Conservation (phyloP, 2,329 filamentous ascomycete genomes). For the Tricladium varicosporioides region DNA sequence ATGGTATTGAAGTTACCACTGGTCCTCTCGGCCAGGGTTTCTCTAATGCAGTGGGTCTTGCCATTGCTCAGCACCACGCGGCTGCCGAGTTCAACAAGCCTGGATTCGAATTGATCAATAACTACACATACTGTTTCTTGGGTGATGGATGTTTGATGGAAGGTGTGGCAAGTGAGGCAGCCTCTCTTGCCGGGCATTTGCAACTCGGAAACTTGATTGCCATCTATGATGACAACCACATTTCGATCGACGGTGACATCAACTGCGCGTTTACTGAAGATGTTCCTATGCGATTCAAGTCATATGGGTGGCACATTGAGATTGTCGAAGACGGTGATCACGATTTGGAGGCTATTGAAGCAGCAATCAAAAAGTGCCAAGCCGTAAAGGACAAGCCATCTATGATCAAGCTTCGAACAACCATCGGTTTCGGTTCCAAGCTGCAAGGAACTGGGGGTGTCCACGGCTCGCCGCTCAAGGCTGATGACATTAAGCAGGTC, state of each 20-base stretch:
- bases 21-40: slow-evolving; percentile 97
- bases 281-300: slow-evolving; percentile 88
- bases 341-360: slow-evolving; percentile 84
- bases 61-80: slow-evolving; percentile 92
- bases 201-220: slow-evolving; percentile 96
- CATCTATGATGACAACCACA: slow-evolving; percentile 99
- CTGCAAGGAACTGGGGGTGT: slow-evolving; percentile 93
- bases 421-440: slow-evolving; percentile 93
- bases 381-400: slow-evolving; percentile 93
- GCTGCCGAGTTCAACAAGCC: slow-evolving; percentile 95
- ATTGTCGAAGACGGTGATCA: slow-evolving; percentile 84
- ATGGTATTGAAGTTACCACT: slow-evolving; percentile 96
- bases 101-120: slow-evolving; percentile 85
- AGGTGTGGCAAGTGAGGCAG: slow-evolving; percentile 92
- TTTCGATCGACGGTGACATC: slow-evolving; percentile 92
- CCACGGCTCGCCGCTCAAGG: slow-evolving; percentile 94
- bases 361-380: slow-evolving; percentile 81
- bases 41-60: slow-evolving; percentile 94
- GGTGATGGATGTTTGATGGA: slow-evolving; percentile 99
- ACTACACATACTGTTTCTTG: slow-evolving; percentile 96
- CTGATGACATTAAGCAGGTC: slow-evolving; percentile 87
- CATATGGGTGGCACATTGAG: slow-evolving; percentile 94
- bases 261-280: slow-evolving; percentile 97
- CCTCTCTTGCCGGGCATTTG: slow-evolving; percentile 88
- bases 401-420: slow-evolving; percentile 94